A percentile compares a stretch with the other conserved stretches of the same genome.
Conservation (phyloP, 2,329 filamentous ascomycete genomes). For the Diaporthe amygdali region DNA sequence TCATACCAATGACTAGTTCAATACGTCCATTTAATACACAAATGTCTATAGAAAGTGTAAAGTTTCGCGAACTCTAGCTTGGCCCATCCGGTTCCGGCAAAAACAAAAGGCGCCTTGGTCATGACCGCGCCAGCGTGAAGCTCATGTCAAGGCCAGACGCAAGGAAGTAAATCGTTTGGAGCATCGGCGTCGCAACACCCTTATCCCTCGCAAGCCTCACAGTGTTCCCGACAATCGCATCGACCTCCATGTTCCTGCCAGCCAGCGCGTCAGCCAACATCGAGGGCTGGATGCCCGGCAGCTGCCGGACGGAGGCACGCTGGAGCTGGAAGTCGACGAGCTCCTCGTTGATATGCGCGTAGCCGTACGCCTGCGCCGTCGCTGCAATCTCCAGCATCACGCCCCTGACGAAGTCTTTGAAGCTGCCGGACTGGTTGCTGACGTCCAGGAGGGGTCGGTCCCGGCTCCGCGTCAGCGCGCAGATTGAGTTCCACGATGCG, state of each 20-base stretch:
- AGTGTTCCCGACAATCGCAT: conserved; percentile 75
- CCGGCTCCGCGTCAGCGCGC: conserved; percentile 68
- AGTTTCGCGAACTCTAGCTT: not conserved
- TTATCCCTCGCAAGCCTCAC: conserved; percentile 66
- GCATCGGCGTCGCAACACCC: conserved; percentile 68
- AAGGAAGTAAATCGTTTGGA: conserved; percentile 54
- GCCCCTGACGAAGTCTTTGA: conserved; percentile 41
- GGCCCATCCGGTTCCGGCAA: accelerated
- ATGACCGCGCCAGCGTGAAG: conserved; percentile 10
- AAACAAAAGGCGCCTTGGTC: not conserved
- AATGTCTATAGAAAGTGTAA: not conserved
- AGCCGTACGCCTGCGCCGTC: conserved; percentile 67
- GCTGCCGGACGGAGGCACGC: conserved; percentile 65
- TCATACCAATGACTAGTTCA: too few relatives aligned
- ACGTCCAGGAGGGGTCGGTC: conserved; percentile 55
- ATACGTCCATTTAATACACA: too few relatives aligned
- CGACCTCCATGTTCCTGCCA: conserved; percentile 70
- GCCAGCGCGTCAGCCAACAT: conserved; percentile 76
- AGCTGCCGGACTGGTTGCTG: not conserved
- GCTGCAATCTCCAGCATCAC: conserved; percentile 74
- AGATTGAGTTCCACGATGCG: conserved; percentile 75
- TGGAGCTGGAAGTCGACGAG: conserved; percentile 69
- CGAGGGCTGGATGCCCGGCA: conserved; percentile 67
- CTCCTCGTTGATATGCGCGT: conserved; percentile 61
- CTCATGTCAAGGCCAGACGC: conserved; percentile 7